Percentiles rank a stretch among this genome's conserved stretches.
Conservation (phyloP, 2,329 filamentous ascomycete species). For the Trichoderma atrobrunneum region DNA sequence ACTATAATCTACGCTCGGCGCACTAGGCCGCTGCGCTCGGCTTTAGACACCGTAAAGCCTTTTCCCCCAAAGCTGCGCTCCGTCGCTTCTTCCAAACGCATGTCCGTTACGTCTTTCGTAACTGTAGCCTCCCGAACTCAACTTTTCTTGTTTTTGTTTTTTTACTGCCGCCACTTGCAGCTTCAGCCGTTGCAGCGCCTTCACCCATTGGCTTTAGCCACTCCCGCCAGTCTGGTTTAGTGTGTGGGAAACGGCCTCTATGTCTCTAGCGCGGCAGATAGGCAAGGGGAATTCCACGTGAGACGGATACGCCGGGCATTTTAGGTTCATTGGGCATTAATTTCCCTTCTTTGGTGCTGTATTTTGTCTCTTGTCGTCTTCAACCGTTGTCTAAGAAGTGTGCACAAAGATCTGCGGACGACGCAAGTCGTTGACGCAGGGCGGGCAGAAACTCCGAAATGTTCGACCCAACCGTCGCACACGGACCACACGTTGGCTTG, state of each 20-base stretch:
- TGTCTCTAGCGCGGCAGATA: constrained; percentile 10
- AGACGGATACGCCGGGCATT: constrained; percentile 15
- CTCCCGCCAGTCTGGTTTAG: constrained; percentile 11
- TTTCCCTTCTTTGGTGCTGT: not conserved
- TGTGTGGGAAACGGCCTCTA: not conserved
- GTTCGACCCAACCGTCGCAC: not conserved
- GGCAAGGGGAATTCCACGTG: constrained; percentile 19
- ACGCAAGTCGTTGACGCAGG: not conserved
- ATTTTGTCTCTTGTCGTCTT: not conserved
- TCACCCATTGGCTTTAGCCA: constrained; percentile 6
- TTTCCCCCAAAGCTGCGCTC: not conserved
- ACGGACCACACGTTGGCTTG: constrained; percentile 1
- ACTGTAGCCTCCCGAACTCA: not conserved
- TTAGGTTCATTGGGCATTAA: constrained; percentile 6
- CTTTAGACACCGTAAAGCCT: not conserved
- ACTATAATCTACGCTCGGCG: constrained; percentile 5
- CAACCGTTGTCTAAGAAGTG: not conserved
- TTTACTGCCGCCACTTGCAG: not conserved
- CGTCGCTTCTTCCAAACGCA: not conserved
- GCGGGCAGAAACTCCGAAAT: not conserved
- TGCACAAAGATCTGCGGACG: not conserved
- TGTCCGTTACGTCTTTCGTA: too few relatives aligned
- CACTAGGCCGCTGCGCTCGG: not conserved
- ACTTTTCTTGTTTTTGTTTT: not conserved
- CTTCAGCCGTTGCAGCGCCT: not conserved